Conservation (phyloP, 371 early-diverging fungal species). For the Rhizopus microsporus region DNA sequence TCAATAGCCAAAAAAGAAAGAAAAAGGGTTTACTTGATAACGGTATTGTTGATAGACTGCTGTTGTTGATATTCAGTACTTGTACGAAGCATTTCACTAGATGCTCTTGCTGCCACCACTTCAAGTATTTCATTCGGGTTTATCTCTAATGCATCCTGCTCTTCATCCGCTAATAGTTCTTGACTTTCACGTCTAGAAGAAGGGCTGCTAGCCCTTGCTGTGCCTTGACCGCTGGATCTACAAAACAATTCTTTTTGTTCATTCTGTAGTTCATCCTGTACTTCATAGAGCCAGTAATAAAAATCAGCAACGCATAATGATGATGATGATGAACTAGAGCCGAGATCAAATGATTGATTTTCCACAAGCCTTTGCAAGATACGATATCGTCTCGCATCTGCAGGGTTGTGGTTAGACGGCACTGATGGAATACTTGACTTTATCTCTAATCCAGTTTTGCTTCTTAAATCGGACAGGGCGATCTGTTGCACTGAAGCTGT, state of each 20-base stretch:
- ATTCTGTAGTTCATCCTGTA: slow-evolving; percentile 1
- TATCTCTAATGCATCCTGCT: slow-evolving; percentile 41
- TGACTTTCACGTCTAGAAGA: slow-evolving; percentile 10
- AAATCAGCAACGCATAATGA: slow-evolving; percentile 6
- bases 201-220: background rate
- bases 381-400: slow-evolving; percentile 33
- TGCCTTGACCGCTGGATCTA: background rate
- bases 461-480: slow-evolving; percentile 7
- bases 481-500: background rate
- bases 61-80: background rate
- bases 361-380: slow-evolving; percentile 18
- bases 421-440: slow-evolving; percentile 7
- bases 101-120: slow-evolving; percentile 27
- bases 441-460: slow-evolving; percentile 10
- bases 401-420: slow-evolving; percentile 26
- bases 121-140: slow-evolving; percentile 33
- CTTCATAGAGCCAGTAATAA: slow-evolving; percentile 24
- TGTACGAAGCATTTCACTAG: slow-evolving; percentile 9
- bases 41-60: background rate
- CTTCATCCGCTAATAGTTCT: slow-evolving; percentile 22
- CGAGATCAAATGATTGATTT: slow-evolving; percentile 7
- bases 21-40: slow-evolving; percentile 5
- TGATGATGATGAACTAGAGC: background rate
- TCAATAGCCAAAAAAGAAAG: background rate
- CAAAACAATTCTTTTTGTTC: background rate